Evolutionary conservation across 2,329 filamentous ascomycete genomes (phyloP).

Genomic region (Coniella vitis): DNA sequence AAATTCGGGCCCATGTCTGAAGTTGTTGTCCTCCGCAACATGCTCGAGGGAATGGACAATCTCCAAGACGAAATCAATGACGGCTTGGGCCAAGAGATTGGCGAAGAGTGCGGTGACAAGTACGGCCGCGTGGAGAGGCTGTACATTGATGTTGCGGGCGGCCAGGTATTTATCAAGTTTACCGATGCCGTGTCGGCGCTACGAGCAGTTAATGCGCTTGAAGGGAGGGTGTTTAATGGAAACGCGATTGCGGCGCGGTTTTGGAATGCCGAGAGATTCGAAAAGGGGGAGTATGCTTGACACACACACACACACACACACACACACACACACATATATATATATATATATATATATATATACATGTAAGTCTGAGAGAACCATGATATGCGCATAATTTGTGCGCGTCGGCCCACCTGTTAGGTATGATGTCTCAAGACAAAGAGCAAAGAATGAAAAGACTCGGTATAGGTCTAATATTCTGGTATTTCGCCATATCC

Average conservation of each 20-base stretch:
- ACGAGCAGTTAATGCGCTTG: slow-evolving; percentile 81
- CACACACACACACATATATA: too few species aligned
- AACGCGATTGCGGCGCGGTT: slow-evolving; percentile 78
- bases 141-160: slow-evolving; percentile 58
- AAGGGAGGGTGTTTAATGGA: slow-evolving; percentile 82
- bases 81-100: slow-evolving; percentile 85
- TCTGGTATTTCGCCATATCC: too few species aligned
- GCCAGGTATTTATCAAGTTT: slow-evolving; percentile 88
- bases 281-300: slow-evolving; percentile 51
- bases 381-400: too few species aligned
- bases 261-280: slow-evolving; percentile 78
- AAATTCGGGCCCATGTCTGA: slow-evolving; percentile 70
- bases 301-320: too few species aligned
- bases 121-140: slow-evolving; percentile 80
- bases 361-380: too few species aligned
- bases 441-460: too few species aligned
- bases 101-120: slow-evolving; percentile 84
- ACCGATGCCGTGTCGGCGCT: slow-evolving; percentile 78
- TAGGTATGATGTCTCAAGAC: too few species aligned
- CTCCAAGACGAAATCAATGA: slow-evolving; percentile 69
- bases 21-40: slow-evolving; percentile 75
- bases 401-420: too few species aligned
- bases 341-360: too few species aligned
- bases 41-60: slow-evolving; percentile 77
- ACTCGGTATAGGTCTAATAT: too few species aligned